These are phyloP conservation scores for Colletotrichum sp. DNA, from an alignment of 2,329 filamentous ascomycete species.

Conservation along the genomic window DNA sequence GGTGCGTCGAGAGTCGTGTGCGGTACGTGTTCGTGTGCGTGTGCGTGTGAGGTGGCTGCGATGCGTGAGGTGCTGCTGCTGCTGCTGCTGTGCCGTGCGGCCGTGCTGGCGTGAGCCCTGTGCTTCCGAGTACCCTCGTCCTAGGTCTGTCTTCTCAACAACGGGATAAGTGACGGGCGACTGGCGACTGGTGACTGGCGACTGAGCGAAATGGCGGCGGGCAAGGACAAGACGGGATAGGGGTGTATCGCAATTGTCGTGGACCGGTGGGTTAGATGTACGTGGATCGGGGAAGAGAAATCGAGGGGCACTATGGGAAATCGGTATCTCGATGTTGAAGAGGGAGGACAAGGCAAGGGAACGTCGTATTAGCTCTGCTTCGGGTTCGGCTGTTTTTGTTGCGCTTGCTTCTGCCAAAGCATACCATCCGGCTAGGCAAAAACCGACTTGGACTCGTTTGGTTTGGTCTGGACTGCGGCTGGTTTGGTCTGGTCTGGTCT, in stretches of 20 bases:
- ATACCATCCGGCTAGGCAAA: background rate
- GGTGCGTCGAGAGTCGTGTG: background rate
- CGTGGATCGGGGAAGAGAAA: constrained; percentile 7
- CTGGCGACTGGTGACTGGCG: background rate
- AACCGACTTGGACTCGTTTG: background rate
- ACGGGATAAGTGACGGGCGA: background rate
- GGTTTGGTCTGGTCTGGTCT: background rate
- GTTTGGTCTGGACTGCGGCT: background rate
- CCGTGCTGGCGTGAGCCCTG: background rate
- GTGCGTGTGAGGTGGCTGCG: background rate
- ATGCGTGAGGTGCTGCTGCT: background rate
- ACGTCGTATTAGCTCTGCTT: background rate
- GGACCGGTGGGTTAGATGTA: background rate
- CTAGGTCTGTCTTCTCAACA: background rate
- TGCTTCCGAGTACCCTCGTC: background rate
- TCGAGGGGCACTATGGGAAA: constrained; percentile 17
- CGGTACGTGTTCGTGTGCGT: background rate
- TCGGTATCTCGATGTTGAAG: constrained; percentile 14
- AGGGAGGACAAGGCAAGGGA: background rate
- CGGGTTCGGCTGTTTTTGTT: background rate
- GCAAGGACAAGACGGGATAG: background rate
- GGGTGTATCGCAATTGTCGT: background rate
- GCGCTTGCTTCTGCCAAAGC: background rate
- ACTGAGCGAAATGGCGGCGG: background rate
- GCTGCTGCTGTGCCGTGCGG: background rate